A percentile compares a stretch with the other conserved stretches of the same genome.
Conservation (phyloP, 441 rosid species). For the Omphalea diandra region DNA sequence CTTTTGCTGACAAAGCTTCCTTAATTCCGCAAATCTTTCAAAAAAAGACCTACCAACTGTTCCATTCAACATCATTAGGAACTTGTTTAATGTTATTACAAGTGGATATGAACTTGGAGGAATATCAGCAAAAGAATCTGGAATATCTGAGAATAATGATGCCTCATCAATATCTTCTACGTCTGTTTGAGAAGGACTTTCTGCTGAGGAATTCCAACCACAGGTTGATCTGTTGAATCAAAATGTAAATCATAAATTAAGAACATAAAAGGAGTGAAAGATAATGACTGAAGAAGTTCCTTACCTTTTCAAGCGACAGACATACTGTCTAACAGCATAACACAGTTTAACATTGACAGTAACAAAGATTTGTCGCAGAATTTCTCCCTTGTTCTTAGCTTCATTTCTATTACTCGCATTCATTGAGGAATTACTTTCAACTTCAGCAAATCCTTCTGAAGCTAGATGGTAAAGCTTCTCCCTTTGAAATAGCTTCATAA, state of each 20-base stretch:
- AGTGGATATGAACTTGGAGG: constrained; percentile 41
- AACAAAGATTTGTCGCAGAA: constrained; percentile 52
- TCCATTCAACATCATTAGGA: constrained; percentile 61
- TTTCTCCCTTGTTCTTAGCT: neutral
- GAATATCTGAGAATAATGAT: constrained; percentile 42
- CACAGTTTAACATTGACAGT: constrained; percentile 52
- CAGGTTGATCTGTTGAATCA: constrained; percentile 30
- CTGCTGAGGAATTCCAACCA: constrained; percentile 27
- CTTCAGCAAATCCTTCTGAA: constrained; percentile 28
- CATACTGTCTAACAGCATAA: constrained; percentile 40
- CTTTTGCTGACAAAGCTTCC: constrained; percentile 21
- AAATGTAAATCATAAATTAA: neutral
- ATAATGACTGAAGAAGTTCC: neutral
- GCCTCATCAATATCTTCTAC: constrained; percentile 34
- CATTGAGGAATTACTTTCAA: neutral
- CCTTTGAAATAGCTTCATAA: constrained; percentile 44
- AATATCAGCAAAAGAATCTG: constrained; percentile 44
- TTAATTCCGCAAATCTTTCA: constrained; percentile 34
- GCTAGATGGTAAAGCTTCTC: constrained; percentile 38
- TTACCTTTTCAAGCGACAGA: constrained; percentile 44
- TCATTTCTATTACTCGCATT: neutral
- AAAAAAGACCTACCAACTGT: constrained; percentile 50
- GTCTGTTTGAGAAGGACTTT: constrained; percentile 21
- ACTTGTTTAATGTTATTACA: constrained; percentile 47
- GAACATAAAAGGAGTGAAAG: neutral